Evolutionary conservation across 2,329 filamentous ascomycete species (phyloP).

Genomic region (Trichophyton verrucosum): DNA sequence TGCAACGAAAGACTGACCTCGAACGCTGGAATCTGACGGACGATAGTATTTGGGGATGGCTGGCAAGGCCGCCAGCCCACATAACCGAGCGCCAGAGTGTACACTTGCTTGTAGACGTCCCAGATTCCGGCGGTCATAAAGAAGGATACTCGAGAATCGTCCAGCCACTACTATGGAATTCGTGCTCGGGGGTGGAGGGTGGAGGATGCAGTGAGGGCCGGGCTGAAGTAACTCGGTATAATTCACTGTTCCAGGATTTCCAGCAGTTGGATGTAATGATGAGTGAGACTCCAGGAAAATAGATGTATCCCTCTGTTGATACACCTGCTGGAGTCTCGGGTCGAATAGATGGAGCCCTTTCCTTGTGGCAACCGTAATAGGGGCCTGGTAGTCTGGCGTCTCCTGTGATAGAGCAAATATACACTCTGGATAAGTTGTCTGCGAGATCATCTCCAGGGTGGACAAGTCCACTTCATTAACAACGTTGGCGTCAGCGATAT

Average conservation of each 20-base stretch:
- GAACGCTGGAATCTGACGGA: slow-evolving; percentile 32
- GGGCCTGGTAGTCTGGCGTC: slow-evolving; percentile 47
- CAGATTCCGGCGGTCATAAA: slow-evolving; percentile 80
- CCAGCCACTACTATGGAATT: slow-evolving; percentile 83
- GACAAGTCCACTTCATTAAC: slow-evolving; percentile 73
- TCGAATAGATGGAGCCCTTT: slow-evolving; percentile 75
- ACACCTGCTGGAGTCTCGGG: slow-evolving; percentile 37
- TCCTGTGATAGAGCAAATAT: slow-evolving; percentile 69
- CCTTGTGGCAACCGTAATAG: slow-evolving; percentile 74
- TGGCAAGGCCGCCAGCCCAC: slow-evolving; percentile 55
- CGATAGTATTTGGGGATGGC: slow-evolving; percentile 42
- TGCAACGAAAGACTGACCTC: slow-evolving; percentile 57
- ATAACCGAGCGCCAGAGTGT: slow-evolving; percentile 70
- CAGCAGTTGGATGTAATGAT: neutral
- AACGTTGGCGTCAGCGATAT: slow-evolving; percentile 64
- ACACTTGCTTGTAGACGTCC: slow-evolving; percentile 64
- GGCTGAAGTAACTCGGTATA: slow-evolving; percentile 68
- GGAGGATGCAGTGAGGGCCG: slow-evolving; percentile 69
- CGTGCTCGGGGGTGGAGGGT: slow-evolving; percentile 52
- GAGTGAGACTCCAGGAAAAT: neutral
- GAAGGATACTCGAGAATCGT: slow-evolving; percentile 74
- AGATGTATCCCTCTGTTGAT: neutral
- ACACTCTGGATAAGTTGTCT: slow-evolving; percentile 63
- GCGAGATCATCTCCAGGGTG: slow-evolving; percentile 56
- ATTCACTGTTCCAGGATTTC: slow-evolving; percentile 16